A percentile compares a stretch with the other conserved stretches of the same genome.
phyloP scores from a whole-genome alignment of 257 asterid genomes.

The Ocimum tenuiflorum region DNA sequence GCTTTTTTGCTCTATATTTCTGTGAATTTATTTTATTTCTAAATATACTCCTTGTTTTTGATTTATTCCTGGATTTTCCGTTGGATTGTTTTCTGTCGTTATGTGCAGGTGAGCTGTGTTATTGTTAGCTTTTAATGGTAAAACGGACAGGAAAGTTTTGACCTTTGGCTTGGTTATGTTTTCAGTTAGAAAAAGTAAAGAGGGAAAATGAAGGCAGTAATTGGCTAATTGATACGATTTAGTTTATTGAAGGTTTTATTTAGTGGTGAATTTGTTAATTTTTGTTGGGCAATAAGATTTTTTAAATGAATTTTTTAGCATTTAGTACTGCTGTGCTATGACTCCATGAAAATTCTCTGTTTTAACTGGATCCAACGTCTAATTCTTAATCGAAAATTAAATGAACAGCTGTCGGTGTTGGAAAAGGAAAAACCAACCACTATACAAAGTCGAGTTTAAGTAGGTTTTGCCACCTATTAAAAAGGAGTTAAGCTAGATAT shows the following conservation, averaged over 20 bases:
- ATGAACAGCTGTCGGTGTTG: slow-evolving; percentile 5
- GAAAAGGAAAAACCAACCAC: not conserved
- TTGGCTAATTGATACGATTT: slow-evolving; percentile 2
- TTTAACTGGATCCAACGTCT: slow-evolving; percentile 9
- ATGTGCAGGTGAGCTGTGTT: slow-evolving; percentile 12
- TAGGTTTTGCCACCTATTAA: slow-evolving; percentile 1
- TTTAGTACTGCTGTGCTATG: not conserved
- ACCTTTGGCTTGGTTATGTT: slow-evolving; percentile 8
- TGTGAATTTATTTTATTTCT: not conserved
- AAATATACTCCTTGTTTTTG: not conserved
- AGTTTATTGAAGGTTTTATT: not conserved
- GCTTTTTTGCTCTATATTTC: not conserved
- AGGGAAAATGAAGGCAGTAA: not conserved
- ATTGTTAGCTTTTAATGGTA: slow-evolving; percentile 21
- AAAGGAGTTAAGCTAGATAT: not conserved
- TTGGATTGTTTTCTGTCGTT: slow-evolving; percentile 15
- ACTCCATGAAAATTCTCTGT: not conserved
- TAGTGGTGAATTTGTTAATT: slow-evolving; percentile 5
- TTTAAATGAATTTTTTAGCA: not conserved
- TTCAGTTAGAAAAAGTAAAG: not conserved
- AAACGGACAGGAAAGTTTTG: slow-evolving; percentile 8
- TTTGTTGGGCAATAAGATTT: not conserved
- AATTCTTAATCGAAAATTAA: not conserved
- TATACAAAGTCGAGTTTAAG: not conserved
- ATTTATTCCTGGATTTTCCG: slow-evolving; percentile 6